Evolutionary conservation across 75 land plant genomes (phyloP), one percentile per base, ranked within the genome.

Genomic region (Adiantum capillusveneris): DNA sequence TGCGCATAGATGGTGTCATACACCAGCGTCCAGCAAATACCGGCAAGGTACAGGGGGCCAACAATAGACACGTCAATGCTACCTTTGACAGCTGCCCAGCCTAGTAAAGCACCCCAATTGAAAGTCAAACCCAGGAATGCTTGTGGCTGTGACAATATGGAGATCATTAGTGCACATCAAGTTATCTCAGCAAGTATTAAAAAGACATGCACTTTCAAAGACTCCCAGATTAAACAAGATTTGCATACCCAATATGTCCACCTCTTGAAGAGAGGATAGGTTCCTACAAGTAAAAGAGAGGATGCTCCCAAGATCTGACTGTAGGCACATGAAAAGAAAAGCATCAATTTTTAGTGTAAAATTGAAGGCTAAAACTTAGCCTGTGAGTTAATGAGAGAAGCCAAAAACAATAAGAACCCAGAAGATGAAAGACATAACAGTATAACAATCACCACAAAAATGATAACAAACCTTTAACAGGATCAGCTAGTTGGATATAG

Each of bases 1-100:
- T 93, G 98, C 30, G 98, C 98, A 77, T 93, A 93, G 41, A 93
- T 89, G 2, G 98, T 93, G 62, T 93, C 98, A 77, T 93, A 93
- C 2, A 93, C 96, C 56, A 93, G 87, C 5, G 98, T 93, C 98
- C 98, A 93, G 66, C 67, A 89, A 56, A 93, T 77, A 55, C 98
- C 98, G 64, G 96, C 79, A 50, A 59, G 30, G 66, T 93, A 93
- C 1, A 93, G 51, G 20, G 98, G 98, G 22, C 86, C 62, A n/a
- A 86, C 83, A 52, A 89, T 57, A 29, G 79, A 64, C 36, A 71
- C 76, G 62, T 93, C 90, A 28, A 93, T 49, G 74, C 83, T 77
- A 59, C 85, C 96, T 63, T 56, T 75, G 27, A 93, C 63, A 31
- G 98, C 96, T 72, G 95, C 71, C 98, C 98, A 93, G 11, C 98